phyloP scores from a whole-genome alignment of 139 green algal genomes.

The Coelastrella sp. region DNA sequence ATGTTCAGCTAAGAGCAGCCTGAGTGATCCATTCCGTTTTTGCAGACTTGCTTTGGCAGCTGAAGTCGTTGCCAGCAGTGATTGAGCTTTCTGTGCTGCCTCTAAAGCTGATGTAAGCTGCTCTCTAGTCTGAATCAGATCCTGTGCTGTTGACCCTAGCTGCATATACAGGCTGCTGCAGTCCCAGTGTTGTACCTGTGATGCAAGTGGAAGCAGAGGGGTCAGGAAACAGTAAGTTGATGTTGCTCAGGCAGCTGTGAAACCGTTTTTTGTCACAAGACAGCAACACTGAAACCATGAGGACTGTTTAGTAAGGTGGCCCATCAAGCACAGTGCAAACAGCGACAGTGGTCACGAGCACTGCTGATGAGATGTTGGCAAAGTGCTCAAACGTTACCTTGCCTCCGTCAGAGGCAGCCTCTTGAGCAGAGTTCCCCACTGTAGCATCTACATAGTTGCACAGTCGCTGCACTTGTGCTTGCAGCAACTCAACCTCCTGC shows the following conservation, averaged over 20 bases:
- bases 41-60: conserved; percentile 5
- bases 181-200: too few relatives aligned
- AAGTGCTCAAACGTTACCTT: background rate
- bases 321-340: background rate
- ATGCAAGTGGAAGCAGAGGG: too few relatives aligned
- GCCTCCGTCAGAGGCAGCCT: background rate
- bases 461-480: conserved; percentile 14
- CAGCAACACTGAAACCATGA: too few relatives aligned
- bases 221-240: too few relatives aligned
- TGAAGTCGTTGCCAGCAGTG: background rate
- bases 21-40: background rate
- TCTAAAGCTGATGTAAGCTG: background rate
- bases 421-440: background rate
- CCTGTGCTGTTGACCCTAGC: background rate
- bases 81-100: background rate
- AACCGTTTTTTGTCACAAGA: too few relatives aligned
- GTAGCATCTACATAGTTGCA: conserved; percentile 5
- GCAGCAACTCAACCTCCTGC: conserved; percentile 23
- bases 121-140: background rate
- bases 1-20: conserved; percentile 23
- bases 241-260: too few relatives aligned
- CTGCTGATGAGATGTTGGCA: background rate
- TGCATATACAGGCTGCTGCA: background rate
- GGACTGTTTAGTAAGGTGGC: too few relatives aligned
- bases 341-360: background rate